Conservation (phyloP, 2,329 filamentous ascomycete species). For the Leptographium procerum region DNA sequence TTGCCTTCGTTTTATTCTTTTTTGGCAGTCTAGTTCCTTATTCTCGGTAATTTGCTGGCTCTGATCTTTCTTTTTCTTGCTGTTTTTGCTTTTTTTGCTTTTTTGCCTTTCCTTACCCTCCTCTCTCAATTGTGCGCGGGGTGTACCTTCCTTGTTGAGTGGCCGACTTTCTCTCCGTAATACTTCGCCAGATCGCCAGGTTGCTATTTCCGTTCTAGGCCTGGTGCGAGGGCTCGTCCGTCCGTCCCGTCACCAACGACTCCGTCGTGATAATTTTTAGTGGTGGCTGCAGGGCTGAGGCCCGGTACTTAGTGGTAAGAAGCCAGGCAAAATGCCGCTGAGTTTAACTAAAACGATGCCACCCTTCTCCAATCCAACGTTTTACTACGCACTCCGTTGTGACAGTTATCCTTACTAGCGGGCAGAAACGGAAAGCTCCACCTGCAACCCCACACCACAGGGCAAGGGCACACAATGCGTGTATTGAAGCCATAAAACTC, state of each 20-base stretch:
- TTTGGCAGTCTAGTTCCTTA: too few relatives aligned
- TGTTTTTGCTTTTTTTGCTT: not conserved
- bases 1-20: not conserved
- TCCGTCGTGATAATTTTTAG: not conserved
- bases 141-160: not conserved
- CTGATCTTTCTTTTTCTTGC: not conserved
- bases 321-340: not conserved
- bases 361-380: not conserved
- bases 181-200: not conserved
- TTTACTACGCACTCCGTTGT: not conserved
- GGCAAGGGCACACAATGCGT: not conserved
- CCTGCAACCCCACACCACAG: not conserved
- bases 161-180: not conserved
- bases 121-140: not conserved
- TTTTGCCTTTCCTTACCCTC: not conserved
- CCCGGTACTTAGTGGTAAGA: not conserved
- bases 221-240: constrained; percentile 3
- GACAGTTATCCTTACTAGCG: not conserved
- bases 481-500: not conserved
- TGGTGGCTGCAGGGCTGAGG: not conserved
- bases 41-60: not conserved
- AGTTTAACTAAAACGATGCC: not conserved
- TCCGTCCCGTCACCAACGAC: not conserved
- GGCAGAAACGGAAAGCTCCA: not conserved
- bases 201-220: constrained; percentile 2